phyloP scores from a whole-genome alignment of 2,329 filamentous ascomycete species.

The Aspergillus japonicus region DNA sequence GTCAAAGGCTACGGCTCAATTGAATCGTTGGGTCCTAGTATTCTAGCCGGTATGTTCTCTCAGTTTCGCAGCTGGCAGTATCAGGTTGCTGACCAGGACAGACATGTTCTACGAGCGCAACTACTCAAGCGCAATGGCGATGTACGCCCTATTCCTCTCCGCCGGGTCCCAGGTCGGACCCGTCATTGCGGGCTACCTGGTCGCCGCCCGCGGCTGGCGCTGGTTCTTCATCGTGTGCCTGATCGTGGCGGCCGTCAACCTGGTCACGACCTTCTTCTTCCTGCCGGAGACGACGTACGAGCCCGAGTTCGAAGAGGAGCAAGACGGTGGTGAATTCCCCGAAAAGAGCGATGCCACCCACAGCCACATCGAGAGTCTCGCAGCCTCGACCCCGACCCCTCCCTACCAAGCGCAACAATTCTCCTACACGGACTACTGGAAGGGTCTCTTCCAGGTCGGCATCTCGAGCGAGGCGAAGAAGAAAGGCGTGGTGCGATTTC shows the following conservation, averaged over 20 bases:
- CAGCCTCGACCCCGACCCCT: not conserved
- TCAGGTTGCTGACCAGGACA: slow-evolving; percentile 15
- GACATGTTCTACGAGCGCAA: slow-evolving; percentile 29
- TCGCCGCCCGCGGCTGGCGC: slow-evolving; percentile 35
- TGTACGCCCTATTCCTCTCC: slow-evolving; percentile 34
- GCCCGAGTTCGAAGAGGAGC: slow-evolving; percentile 23
- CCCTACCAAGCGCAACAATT: not conserved
- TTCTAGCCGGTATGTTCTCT: slow-evolving; percentile 28
- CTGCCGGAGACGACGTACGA: slow-evolving; percentile 38
- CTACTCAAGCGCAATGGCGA: slow-evolving; percentile 34
- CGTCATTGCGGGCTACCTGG: slow-evolving; percentile 36
- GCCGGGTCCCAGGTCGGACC: slow-evolving; percentile 37
- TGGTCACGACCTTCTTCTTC: slow-evolving; percentile 33
- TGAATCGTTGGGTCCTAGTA: slow-evolving; percentile 35
- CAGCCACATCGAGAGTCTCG: slow-evolving; percentile 22
- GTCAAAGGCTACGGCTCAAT: slow-evolving; percentile 26
- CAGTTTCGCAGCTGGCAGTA: not conserved
- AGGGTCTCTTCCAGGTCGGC: slow-evolving; percentile 27
- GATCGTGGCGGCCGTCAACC: slow-evolving; percentile 32
- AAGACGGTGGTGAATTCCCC: slow-evolving; percentile 14
- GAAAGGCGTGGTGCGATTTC: slow-evolving; percentile 18
- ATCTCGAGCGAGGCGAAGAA: slow-evolving; percentile 23
- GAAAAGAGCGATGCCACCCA: slow-evolving; percentile 17
- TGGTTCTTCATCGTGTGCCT: slow-evolving; percentile 39
- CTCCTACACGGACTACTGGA: slow-evolving; percentile 28